phyloP scores from a whole-genome alignment of 352 stramenopile genomes.

The Phytophthora syringae region DNA sequence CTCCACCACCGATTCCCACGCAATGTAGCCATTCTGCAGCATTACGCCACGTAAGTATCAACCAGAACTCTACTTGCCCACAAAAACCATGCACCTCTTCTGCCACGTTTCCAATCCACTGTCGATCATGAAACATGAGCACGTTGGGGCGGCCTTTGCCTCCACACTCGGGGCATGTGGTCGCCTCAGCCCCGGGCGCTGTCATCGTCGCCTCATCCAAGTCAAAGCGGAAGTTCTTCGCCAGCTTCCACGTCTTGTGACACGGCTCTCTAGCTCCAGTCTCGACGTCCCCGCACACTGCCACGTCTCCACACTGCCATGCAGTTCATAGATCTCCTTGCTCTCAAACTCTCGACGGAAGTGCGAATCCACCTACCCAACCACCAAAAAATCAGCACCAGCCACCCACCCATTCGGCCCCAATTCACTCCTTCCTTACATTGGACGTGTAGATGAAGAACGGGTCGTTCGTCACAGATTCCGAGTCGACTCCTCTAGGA shows the following conservation, averaged over 20 bases:
- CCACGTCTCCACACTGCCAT: slow-evolving; percentile 87
- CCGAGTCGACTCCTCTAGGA: slow-evolving; percentile 27
- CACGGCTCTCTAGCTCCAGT: slow-evolving; percentile 43
- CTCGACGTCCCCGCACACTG: slow-evolving; percentile 66
- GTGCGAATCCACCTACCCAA: slow-evolving; percentile 86
- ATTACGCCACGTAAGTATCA: not conserved
- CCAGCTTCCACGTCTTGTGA: slow-evolving; percentile 64
- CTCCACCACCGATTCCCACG: slow-evolving; percentile 83
- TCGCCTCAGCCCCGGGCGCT: slow-evolving; percentile 39
- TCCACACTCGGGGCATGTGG: slow-evolving; percentile 62
- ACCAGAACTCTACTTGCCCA: not conserved
- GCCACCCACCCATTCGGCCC: not conserved
- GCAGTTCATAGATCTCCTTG: slow-evolving; percentile 88
- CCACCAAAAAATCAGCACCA: not conserved
- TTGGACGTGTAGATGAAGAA: slow-evolving; percentile 95
- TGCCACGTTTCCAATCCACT: slow-evolving; percentile 76
- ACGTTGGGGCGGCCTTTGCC: slow-evolving; percentile 83
- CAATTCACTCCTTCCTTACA: slow-evolving; percentile 44
- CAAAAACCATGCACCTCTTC: slow-evolving; percentile 54
- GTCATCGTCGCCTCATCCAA: slow-evolving; percentile 76
- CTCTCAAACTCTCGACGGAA: slow-evolving; percentile 77
- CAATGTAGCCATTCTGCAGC: slow-evolving; percentile 64
- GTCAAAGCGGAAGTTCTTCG: slow-evolving; percentile 57
- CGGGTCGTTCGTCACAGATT: slow-evolving; percentile 55
- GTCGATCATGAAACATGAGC: slow-evolving; percentile 92